Percentiles rank a stretch among this genome's conserved stretches.
These are phyloP conservation scores for Linnemannia schmuckeri DNA, from an alignment of 192 early-diverging fungal genomes.

Conservation along the genomic window DNA sequence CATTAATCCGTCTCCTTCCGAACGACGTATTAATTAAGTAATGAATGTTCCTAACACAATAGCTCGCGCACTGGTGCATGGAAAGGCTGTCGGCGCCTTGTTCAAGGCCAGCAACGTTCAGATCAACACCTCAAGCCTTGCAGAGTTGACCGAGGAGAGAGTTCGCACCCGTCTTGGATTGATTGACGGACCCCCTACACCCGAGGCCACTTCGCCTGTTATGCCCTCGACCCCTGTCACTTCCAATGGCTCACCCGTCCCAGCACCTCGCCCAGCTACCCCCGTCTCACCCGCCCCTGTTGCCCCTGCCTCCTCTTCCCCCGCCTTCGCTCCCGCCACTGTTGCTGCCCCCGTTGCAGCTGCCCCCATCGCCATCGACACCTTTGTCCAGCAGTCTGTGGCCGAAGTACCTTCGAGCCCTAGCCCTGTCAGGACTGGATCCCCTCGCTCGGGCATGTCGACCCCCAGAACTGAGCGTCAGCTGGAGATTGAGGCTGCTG, in stretches of 20 bases:
- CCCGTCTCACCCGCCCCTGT: conserved; percentile 33
- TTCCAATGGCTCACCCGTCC: conserved; percentile 20
- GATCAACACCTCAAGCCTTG: conserved; percentile 46
- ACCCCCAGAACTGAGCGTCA: conserved; percentile 50
- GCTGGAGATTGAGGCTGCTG: conserved; percentile 48
- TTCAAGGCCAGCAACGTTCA: conserved; percentile 65
- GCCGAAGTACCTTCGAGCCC: conserved; percentile 16
- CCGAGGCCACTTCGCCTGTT: conserved; percentile 29
- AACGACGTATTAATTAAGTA: neutral
- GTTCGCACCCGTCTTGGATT: conserved; percentile 43
- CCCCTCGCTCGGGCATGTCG: conserved; percentile 43
- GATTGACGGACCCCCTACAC: conserved; percentile 34
- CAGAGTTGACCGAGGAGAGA: conserved; percentile 36
- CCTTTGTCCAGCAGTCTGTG: conserved; percentile 27
- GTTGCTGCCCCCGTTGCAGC: conserved; percentile 5
- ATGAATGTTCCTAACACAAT: neutral
- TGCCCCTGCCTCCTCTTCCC: conserved; percentile 7
- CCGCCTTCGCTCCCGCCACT: neutral
- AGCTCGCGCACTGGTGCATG: conserved; percentile 75
- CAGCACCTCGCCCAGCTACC: conserved; percentile 39
- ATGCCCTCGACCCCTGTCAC: conserved; percentile 30
- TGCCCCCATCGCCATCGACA: conserved; percentile 21
- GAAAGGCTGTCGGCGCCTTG: conserved; percentile 69
- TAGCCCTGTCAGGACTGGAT: conserved; percentile 40
- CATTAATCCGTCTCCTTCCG: neutral